Conservation (phyloP, 495 filamentous ascomycete species). For the Penicillium longicatenatum region DNA sequence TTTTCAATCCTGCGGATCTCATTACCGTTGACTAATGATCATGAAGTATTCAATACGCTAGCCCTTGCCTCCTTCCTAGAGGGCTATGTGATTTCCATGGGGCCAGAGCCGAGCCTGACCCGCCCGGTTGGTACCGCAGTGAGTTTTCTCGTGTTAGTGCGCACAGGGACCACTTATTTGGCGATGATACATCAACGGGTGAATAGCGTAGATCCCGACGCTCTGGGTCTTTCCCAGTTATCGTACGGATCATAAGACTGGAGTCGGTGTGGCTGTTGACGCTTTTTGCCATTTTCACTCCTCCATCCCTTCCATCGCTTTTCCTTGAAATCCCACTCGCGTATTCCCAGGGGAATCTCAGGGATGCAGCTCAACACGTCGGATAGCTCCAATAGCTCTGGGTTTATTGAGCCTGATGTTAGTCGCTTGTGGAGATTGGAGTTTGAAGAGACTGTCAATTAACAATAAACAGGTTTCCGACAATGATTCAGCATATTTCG, state of each 20-base stretch:
- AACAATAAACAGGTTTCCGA: conserved; percentile 25
- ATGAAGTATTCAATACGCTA: background rate
- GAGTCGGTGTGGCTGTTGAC: conserved; percentile 23
- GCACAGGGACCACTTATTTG: background rate
- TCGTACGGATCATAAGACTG: conserved; percentile 28
- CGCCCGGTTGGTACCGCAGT: conserved; percentile 7
- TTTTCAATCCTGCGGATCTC: conserved; percentile 1
- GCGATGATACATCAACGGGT: background rate
- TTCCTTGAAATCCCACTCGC: background rate
- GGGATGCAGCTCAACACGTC: conserved; percentile 15
- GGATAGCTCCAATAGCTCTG: conserved; percentile 14
- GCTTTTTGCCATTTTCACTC: conserved; percentile 13
- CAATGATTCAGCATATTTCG: conserved; percentile 33
- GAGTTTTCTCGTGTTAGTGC: background rate
- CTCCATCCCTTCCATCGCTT: conserved; percentile 2
- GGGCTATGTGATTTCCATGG: background rate
- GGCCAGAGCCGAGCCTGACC: background rate
- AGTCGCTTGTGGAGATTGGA: conserved; percentile 11
- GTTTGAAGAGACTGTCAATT: background rate
- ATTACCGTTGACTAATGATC: background rate
- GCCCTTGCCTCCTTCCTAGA: background rate
- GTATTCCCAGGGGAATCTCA: background rate
- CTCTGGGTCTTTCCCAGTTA: conserved; percentile 3
- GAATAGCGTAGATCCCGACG: conserved; percentile 2
- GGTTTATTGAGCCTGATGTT: conserved; percentile 36